Evolutionary conservation across 2,329 filamentous ascomycete species (phyloP), one percentile per base, ranked within the genome.

Genomic region (Bipolaris cookei): DNA sequence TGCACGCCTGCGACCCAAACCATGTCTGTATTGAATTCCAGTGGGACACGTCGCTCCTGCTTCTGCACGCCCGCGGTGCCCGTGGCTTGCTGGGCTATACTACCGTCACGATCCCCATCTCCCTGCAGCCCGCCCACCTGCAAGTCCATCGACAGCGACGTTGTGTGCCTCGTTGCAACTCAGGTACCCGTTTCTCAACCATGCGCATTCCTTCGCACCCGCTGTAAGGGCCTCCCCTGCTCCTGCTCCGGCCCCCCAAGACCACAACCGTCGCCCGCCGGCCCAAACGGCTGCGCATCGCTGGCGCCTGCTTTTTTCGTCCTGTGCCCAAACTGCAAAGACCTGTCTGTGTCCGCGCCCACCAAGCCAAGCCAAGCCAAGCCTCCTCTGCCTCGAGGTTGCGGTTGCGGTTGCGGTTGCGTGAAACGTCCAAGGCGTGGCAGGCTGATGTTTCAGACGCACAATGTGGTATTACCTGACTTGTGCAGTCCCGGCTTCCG

Each of bases 21-120:
- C 25, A 28, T 28, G 25, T 28, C 7, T 28, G 57, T 69, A 64
- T 67, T 59, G 62, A 63, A 59, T 56, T 41, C 28, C 58, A 43
- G 63, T 62, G 59, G 58, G 57, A 63, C 71, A 72, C 69, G 70
- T 73, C 67, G 67, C 66, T 59, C 58, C 56, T 63, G 68, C 63
- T 28, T 8, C 25, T 28, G 25, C 25, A 28, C 25, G 25, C 25
- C 25, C 10, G 10, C 8, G 25, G 25, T 28, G 8, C 7, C 50
- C 56, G 37, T 61, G 53, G 45, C 58, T 61, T 61, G 61, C 58
- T 56, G 42, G 58, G 52, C 23, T 6, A 25, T 42, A 43, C 46
- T 28, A 30, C 35, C 56, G 58, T 41, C 45, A 63, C 34, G 18
- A 50, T 56, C 42, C 46, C 53, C 35, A 21, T 16, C 47, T 52